These are phyloP conservation scores for Calocera cornea DNA, from an alignment of 768 basidiomycete species.

Conservation along the genomic window DNA sequence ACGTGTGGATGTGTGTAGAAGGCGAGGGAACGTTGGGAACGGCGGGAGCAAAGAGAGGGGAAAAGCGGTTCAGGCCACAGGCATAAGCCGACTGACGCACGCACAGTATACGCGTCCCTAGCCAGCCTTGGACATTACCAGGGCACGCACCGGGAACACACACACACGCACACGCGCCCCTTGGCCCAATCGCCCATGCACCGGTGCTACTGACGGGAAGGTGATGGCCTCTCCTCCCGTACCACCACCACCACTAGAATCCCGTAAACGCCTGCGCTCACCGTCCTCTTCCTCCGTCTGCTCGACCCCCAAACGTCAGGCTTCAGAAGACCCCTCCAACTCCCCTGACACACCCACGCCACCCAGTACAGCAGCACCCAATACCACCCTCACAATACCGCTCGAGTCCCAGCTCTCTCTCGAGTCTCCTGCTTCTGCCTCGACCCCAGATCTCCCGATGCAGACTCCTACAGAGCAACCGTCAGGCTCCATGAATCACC, in stretches of 20 bases:
- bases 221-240: neutral
- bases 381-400: constrained; percentile 46
- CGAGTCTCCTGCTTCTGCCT: constrained; percentile 17
- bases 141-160: neutral
- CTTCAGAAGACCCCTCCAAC: constrained; percentile 43
- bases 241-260: constrained; percentile 7
- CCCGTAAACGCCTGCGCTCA: constrained; percentile 23
- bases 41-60: neutral
- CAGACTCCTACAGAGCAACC: constrained; percentile 31
- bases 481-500: constrained; percentile 38
- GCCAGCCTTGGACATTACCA: neutral
- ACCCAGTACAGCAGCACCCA: neutral
- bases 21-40: too few relatives aligned
- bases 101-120: neutral
- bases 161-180: neutral
- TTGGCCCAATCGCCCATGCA: neutral
- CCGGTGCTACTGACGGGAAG: neutral
- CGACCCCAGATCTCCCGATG: constrained; percentile 15
- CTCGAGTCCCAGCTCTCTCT: constrained; percentile 27
- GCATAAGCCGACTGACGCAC: neutral
- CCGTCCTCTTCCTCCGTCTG: constrained; percentile 18
- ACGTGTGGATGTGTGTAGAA: too few relatives aligned
- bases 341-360: constrained; percentile 3
- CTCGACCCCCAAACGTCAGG: constrained; percentile 61
- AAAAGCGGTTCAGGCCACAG: neutral